Evolutionary conservation across 192 early-diverging fungal species (phyloP), one percentile per base, ranked within the genome.

Genomic region (Thamnidium elegans): DNA sequence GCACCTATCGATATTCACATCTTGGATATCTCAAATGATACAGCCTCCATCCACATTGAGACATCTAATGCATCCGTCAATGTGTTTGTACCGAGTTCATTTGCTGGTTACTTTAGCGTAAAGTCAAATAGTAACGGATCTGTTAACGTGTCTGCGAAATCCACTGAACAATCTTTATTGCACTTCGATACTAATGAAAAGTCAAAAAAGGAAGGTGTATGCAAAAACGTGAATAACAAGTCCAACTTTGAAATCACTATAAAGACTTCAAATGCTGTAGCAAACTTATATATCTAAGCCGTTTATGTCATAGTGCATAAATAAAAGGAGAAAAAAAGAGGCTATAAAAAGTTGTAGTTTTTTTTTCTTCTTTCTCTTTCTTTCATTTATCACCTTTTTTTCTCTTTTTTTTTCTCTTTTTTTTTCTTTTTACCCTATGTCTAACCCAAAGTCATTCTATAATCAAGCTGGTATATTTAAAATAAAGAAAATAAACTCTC

Each of bases 371-470:
- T 15, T n/a, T 19, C 14, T 48, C 14, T 48, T 19, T n/a, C 4
- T 48, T 19, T n/a, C 1, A 7, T 48, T 48, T 19, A 14, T 48
- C 46, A 45, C 14, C 44, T 45, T 15, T 58, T 11, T 23, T 8
- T 43, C 1, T 55, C 4, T 21, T 7, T 19, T 11, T 58, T 3
- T 43, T 6, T 36, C 9, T 3, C n/a, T n/a, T n/a, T n/a, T 21
- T 58, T 56, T 8, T 20, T 9, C n/a, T 44, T 44, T 43, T 44
- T 17, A 43, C 42, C 4, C 11, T 5, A 59, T 59, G 58, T 20
- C 42, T 20, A 59, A 59, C 36, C 58, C 58, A 59, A 59, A 59
- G 21, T 19, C 36, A 59, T 59, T 23, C 44, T 59, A 59, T 42
- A 59, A 59, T 23, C 39, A 59, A 45, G 13, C 58, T 26, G 58